These are phyloP conservation scores for Volvox reticuliferus DNA, from an alignment of 139 green algal genomes.

Conservation along the genomic window DNA sequence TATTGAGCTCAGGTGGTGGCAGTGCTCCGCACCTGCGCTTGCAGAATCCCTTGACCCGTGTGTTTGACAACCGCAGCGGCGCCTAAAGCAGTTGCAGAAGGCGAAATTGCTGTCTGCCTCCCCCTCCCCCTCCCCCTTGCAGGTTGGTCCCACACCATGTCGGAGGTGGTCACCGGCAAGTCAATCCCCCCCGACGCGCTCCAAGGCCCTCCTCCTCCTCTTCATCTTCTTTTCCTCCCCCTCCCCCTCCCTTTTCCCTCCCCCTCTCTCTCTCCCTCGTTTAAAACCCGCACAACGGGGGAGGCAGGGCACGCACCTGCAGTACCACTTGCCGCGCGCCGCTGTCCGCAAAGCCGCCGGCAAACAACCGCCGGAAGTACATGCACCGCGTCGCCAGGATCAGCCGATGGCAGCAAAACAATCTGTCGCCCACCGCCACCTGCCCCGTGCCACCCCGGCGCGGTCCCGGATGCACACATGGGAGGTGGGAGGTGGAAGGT, in stretches of 20 bases:
- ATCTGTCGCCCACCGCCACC: neutral
- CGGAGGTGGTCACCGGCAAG: too few relatives aligned
- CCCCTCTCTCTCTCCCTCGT: neutral
- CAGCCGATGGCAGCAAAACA: slow-evolving; percentile 22
- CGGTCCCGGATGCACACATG: too few relatives aligned
- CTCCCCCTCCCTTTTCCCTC: neutral
- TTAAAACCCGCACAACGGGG: neutral
- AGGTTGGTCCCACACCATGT: too few relatives aligned
- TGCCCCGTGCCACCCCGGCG: neutral
- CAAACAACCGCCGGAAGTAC: slow-evolving; percentile 42
- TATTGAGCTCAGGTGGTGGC: too few relatives aligned
- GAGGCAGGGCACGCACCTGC: slow-evolving; percentile 7
- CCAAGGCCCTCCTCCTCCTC: neutral
- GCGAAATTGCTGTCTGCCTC: neutral
- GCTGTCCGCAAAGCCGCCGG: slow-evolving; percentile 34
- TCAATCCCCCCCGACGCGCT: too few relatives aligned
- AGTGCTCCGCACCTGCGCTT: too few relatives aligned
- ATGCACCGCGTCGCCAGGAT: slow-evolving; percentile 24
- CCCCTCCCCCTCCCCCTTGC: too few relatives aligned
- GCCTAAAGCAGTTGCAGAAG: too few relatives aligned
- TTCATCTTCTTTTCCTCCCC: neutral
- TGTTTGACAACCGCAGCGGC: too few relatives aligned
- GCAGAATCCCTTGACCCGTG: too few relatives aligned
- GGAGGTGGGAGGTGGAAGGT: too few relatives aligned
- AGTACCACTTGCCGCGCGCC: slow-evolving; percentile 1